Conservation (phyloP, 805 yeast genomes). For the Isabelozyma pseudorhagii region DNA sequence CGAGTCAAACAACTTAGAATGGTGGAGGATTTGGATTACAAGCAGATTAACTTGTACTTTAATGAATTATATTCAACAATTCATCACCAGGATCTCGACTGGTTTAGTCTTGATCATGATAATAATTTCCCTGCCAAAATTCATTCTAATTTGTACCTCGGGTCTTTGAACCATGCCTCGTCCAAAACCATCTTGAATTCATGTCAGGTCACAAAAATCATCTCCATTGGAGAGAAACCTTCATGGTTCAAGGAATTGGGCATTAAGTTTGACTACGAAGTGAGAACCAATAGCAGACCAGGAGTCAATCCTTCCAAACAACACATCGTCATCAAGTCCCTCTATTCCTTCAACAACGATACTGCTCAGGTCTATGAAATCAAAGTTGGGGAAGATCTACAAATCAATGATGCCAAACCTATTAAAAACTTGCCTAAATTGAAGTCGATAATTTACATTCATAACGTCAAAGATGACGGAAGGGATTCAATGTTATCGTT, state of each 20-base stretch:
- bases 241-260: constrained; percentile 21
- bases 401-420: neutral
- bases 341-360: constrained; percentile 16
- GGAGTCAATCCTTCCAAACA: neutral
- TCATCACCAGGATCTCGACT: constrained; percentile 15
- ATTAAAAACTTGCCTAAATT: constrained; percentile 7
- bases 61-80: constrained; percentile 1
- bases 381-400: constrained; percentile 5
- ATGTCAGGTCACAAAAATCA: constrained; percentile 20
- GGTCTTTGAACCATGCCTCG: constrained; percentile 31
- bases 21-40: neutral
- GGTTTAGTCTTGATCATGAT: constrained; percentile 30
- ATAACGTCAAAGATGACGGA: constrained; percentile 38
- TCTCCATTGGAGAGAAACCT: constrained; percentile 37
- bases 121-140: constrained; percentile 36
- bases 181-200: constrained; percentile 24
- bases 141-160: constrained; percentile 25
- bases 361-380: constrained; percentile 16
- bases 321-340: constrained; percentile 8
- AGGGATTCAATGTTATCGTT: constrained; percentile 29
- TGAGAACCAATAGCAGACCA: neutral
- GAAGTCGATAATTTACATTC: constrained; percentile 21
- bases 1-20: neutral
- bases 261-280: constrained; percentile 13
- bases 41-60: neutral